Conservation (phyloP, 192 early-diverging fungal species). For the Pilaira anomala region DNA sequence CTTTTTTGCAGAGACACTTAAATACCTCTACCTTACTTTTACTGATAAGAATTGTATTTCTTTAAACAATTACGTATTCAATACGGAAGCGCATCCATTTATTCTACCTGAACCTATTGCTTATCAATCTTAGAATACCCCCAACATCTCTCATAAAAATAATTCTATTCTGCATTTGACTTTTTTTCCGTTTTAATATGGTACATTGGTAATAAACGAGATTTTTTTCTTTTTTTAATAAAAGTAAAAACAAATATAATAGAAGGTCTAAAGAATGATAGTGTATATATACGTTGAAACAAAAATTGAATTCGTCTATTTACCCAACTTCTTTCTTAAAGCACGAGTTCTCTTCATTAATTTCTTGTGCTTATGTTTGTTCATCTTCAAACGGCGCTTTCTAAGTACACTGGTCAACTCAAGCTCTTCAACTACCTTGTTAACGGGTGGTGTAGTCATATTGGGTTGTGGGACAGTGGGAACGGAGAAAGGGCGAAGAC, state of each 20-base stretch:
- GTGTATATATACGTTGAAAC: background rate
- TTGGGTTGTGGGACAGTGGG: constrained; percentile 24
- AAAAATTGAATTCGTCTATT: constrained; percentile 39
- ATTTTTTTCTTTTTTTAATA: no score
- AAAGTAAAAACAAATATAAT: no score
- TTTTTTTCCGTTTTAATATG: background rate
- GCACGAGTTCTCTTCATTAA: constrained; percentile 73
- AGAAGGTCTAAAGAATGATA: no score
- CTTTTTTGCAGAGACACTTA: constrained; percentile 91
- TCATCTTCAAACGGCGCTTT: constrained; percentile 89
- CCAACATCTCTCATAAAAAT: background rate
- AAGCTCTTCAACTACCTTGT: constrained; percentile 29
- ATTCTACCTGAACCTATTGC: constrained; percentile 9
- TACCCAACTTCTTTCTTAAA: constrained; percentile 72
- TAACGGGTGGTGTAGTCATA: background rate
- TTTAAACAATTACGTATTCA: constrained; percentile 82
- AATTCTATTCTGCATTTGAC: no score
- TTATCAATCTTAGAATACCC: constrained; percentile 9
- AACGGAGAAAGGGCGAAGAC: constrained; percentile 20
- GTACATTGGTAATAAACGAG: no score
- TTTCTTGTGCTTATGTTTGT: constrained; percentile 96
- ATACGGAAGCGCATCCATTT: constrained; percentile 92
- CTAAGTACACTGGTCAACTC: constrained; percentile 77
- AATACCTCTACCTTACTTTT: constrained; percentile 90
- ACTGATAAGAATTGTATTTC: constrained; percentile 57